phyloP scores from a whole-genome alignment of 2,329 filamentous ascomycete species.

The Phialophora tarda region DNA sequence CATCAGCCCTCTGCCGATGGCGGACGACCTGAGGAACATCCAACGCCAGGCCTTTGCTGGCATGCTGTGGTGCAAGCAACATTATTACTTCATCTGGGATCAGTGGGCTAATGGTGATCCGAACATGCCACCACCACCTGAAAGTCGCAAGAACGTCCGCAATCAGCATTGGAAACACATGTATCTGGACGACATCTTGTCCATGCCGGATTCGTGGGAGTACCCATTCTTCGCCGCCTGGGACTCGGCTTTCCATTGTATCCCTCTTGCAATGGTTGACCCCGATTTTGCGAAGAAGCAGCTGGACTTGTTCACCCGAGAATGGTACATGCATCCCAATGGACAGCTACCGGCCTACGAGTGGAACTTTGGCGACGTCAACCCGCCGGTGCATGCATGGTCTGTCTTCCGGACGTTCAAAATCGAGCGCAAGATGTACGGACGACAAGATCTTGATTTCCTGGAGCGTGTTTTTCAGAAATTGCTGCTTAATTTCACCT shows the following conservation, averaged over 20 bases:
- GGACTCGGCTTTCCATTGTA: slow-evolving; percentile 97
- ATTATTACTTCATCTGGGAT: slow-evolving; percentile 96
- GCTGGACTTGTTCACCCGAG: slow-evolving; percentile 90
- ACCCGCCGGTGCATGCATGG: slow-evolving; percentile 96
- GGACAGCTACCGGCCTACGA: slow-evolving; percentile 92
- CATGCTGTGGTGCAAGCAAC: slow-evolving; percentile 99
- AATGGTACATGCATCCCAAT: slow-evolving; percentile 99
- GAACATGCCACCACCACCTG: slow-evolving; percentile 81
- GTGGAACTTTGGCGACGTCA: slow-evolving; percentile 98
- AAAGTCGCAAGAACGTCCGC: slow-evolving; percentile 76
- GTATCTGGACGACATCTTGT: slow-evolving; percentile 91
- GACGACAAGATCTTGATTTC: slow-evolving; percentile 91
- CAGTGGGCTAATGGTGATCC: slow-evolving; percentile 97
- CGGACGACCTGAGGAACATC: slow-evolving; percentile 91
- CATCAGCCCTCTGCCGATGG: slow-evolving; percentile 90
- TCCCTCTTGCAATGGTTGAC: slow-evolving; percentile 94
- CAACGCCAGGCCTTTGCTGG: slow-evolving; percentile 92
- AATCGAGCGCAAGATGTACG: slow-evolving; percentile 97
- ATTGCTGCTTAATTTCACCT: slow-evolving; percentile 92
- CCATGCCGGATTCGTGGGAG: slow-evolving; percentile 98
- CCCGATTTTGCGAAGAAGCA: slow-evolving; percentile 98
- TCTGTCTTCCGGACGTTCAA: slow-evolving; percentile 95
- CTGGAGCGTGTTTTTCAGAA: slow-evolving; percentile 97
- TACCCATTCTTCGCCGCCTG: slow-evolving; percentile 98
- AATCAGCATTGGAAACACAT: slow-evolving; percentile 94